Base-by-base conservation (phyloP, 1,284 basidiomycete species). In the Leccinum proximum region DNA sequence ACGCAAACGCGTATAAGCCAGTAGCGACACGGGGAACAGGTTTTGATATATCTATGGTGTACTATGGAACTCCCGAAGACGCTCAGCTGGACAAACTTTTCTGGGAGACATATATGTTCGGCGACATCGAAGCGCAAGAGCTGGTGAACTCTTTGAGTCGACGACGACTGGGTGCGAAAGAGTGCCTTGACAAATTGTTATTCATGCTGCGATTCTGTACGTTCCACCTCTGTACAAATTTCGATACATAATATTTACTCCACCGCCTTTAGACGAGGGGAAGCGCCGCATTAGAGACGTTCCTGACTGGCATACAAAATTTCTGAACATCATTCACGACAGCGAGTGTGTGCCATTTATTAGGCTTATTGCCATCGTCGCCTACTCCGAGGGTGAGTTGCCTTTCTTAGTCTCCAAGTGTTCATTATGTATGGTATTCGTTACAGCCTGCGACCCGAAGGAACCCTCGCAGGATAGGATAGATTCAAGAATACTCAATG, bases 301-400 rank as follows among this genome's bases (percentile, higher is more conserved):
- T 7, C 60, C 38, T 5, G 0, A 50, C 7, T 75, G 67, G 70
- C 48, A 60, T 35, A 3, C 26, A 5, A 26, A 33, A 40, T 63
- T 73, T 14, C 50, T 9, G 22, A 33, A 22, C 1, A 53, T 76
- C 48, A 66, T 73, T 13, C 5, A 30, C n/a, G 60, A 62, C 4
- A 35, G 5, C 14, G 22, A 62, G 4, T 62, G 64, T 35, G 56
- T 67, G 2, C 22, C 63, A 0, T 62, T 76, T 4, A 66, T 72
- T 3, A 67, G 62, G 42, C 30, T 33, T 33, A 33, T 33, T 33
- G 30, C 30, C 30, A 33, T 33, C 7, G 65, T 76, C 1, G 72
- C 70, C 10, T 75, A 71, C 58, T 70, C 67, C 13, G 18, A 53
- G 50, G 50, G 73, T 74, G 40, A 66, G 65, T 33, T 67, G 72